phyloP scores from a whole-genome alignment of 2,329 filamentous ascomycete species.

The Fusarium xylarioides region DNA sequence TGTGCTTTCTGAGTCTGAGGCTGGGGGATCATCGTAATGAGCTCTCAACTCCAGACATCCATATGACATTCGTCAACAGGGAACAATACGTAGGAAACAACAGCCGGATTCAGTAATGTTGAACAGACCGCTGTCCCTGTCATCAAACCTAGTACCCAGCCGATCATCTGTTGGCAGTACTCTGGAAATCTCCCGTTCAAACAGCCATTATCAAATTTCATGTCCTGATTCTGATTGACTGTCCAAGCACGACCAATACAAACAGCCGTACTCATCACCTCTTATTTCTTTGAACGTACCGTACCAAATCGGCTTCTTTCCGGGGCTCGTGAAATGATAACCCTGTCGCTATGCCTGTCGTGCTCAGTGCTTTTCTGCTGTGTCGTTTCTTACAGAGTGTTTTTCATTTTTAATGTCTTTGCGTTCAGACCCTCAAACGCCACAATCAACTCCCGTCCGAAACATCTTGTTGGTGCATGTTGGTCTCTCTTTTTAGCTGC shows the following conservation, averaged over 20 bases:
- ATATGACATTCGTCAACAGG: constrained; percentile 19
- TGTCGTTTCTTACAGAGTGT: constrained; percentile 9
- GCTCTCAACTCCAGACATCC: neutral
- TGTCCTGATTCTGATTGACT: neutral
- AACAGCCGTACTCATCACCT: neutral
- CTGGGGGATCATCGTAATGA: neutral
- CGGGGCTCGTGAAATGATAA: neutral
- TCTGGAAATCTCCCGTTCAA: constrained; percentile 1
- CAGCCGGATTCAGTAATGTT: neutral
- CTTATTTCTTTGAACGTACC: neutral
- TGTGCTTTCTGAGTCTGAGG: neutral
- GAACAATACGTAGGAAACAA: constrained; percentile 1
- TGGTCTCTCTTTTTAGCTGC: constrained; percentile 3
- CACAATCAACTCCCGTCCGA: constrained; percentile 10
- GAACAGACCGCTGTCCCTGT: constrained; percentile 18
- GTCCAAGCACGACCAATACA: neutral
- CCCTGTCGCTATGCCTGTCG: constrained; percentile 13
- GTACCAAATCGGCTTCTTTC: constrained; percentile 15
- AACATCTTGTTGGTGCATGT: constrained; percentile 9
- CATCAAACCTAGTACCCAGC: neutral
- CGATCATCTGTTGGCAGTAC: neutral
- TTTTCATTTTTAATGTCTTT: neutral
- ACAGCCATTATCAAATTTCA: neutral
- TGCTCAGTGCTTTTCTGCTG: constrained; percentile 3
- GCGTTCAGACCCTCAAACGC: constrained; percentile 23